A percentile compares a stretch with the other conserved stretches of the same genome.
Conservation (phyloP, 1,284 basidiomycete species). For the Caloboletus firmus region DNA sequence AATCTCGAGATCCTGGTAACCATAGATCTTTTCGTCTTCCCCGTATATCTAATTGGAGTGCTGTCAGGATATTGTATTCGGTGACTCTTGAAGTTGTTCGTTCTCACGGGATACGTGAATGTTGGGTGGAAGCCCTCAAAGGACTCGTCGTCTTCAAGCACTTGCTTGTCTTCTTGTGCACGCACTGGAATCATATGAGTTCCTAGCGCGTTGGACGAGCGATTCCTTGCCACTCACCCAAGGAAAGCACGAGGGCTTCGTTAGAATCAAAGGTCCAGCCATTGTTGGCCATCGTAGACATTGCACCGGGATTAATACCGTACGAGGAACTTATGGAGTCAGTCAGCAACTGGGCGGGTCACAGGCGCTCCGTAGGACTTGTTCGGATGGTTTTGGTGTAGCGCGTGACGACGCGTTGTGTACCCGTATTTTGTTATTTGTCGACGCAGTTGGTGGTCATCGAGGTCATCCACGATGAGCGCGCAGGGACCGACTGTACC, state of each 20-base stretch:
- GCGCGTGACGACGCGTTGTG: constrained; percentile 29
- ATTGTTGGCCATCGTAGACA: constrained; percentile 39
- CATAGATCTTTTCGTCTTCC: constrained; percentile 95
- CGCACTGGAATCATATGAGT: constrained; percentile 47
- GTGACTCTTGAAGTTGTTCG: background rate
- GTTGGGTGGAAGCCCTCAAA: constrained; percentile 73
- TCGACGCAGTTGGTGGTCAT: background rate
- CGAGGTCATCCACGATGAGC: constrained; percentile 24
- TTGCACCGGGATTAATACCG: background rate
- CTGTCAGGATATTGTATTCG: constrained; percentile 7
- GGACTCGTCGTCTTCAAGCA: constrained; percentile 57
- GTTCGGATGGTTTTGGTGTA: too few species aligned
- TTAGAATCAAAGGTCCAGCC: constrained; percentile 81
- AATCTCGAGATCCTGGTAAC: constrained; percentile 81
- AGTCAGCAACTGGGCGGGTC: too few species aligned
- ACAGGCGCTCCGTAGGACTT: background rate
- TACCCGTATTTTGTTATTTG: constrained; percentile 24
- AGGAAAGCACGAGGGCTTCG: constrained; percentile 67
- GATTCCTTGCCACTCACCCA: constrained; percentile 50
- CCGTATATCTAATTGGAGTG: constrained; percentile 74
- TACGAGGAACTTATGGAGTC: background rate
- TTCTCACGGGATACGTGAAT: constrained; percentile 84
- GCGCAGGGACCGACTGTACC: constrained; percentile 38
- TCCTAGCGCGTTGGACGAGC: constrained; percentile 5
- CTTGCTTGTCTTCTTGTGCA: constrained; percentile 59